Percentiles rank a stretch among this genome's conserved stretches.
Conservation (phyloP, 2,329 filamentous ascomycete species). For the Chaetomiaceae sp. region DNA sequence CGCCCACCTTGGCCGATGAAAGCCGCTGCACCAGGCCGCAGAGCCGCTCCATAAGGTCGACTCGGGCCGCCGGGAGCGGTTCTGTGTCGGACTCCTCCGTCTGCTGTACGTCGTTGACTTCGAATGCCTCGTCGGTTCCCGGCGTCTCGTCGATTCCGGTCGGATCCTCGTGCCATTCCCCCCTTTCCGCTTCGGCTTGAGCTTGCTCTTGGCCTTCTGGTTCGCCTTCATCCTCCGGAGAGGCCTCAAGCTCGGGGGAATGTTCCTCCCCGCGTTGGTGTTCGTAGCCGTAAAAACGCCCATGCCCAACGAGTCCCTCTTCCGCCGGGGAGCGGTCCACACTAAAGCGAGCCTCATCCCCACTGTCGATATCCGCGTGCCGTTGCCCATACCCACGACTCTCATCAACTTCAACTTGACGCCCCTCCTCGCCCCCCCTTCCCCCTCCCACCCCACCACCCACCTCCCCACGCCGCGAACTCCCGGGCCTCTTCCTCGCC, state of each 20-base stretch:
- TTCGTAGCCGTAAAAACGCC: too few relatives aligned
- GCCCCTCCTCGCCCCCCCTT: too few relatives aligned
- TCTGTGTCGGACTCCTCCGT: slow-evolving; percentile 29
- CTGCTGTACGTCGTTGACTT: slow-evolving; percentile 8
- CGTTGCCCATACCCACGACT: neutral
- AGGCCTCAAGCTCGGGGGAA: too few relatives aligned
- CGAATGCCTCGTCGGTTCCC: neutral
- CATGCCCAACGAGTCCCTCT: too few relatives aligned
- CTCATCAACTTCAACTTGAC: too few relatives aligned
- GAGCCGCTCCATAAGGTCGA: slow-evolving; percentile 42
- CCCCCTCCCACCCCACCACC: slow-evolving; percentile 9
- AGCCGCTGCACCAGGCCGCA: slow-evolving; percentile 35
- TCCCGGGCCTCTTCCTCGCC: neutral
- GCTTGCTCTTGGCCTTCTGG: neutral
- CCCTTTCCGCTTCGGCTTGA: too few relatives aligned
- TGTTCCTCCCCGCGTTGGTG: neutral
- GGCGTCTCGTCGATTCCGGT: neutral
- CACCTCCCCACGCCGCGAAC: slow-evolving; percentile 7
- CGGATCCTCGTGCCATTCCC: too few relatives aligned
- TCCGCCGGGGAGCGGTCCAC: too few relatives aligned
- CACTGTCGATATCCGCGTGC: slow-evolving; percentile 3
- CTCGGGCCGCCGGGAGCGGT: slow-evolving; percentile 29
- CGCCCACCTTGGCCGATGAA: slow-evolving; percentile 23
- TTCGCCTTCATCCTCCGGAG: too few relatives aligned
- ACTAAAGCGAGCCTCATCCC: slow-evolving; percentile 1